Percentiles rank a stretch among this genome's conserved stretches.
Evolutionary conservation across 305 asterid species (phyloP).

Genomic region (Fraxinus velutina): DNA sequence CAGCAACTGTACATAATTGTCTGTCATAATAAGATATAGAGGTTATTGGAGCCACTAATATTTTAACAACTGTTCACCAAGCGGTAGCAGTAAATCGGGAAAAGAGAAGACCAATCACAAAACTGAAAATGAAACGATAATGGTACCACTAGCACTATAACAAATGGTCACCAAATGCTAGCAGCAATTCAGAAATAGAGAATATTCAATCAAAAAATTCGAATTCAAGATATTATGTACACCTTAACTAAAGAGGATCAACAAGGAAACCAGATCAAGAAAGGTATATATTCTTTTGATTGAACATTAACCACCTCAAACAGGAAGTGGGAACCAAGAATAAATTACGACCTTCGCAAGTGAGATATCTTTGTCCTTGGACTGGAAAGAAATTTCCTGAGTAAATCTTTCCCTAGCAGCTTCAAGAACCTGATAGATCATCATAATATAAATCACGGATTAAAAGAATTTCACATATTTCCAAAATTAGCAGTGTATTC

Average conservation of each 20-base stretch:
- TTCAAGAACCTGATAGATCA: background rate
- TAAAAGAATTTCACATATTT: slow-evolving; percentile 16
- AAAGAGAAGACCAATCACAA: background rate
- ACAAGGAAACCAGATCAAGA: slow-evolving; percentile 1
- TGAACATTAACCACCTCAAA: background rate
- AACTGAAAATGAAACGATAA: background rate
- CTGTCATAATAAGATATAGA: background rate
- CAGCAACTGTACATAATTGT: background rate
- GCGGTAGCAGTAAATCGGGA: background rate
- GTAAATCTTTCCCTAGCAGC: slow-evolving; percentile 70
- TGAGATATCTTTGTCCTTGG: slow-evolving; percentile 84
- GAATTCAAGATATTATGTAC: background rate
- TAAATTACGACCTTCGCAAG: slow-evolving; percentile 65
- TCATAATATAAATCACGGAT: background rate
- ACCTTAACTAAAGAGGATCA: background rate
- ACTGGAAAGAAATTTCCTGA: slow-evolving; percentile 68
- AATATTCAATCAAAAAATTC: background rate
- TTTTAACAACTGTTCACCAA: slow-evolving; percentile 17
- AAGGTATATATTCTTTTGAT: background rate
- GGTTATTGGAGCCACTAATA: background rate
- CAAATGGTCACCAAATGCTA: background rate
- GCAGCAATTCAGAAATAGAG: background rate
- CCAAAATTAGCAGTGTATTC: background rate
- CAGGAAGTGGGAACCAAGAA: background rate
- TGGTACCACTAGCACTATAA: background rate